phyloP scores from a whole-genome alignment of 305 asterid genomes.

The Ilex paraguariensis region DNA sequence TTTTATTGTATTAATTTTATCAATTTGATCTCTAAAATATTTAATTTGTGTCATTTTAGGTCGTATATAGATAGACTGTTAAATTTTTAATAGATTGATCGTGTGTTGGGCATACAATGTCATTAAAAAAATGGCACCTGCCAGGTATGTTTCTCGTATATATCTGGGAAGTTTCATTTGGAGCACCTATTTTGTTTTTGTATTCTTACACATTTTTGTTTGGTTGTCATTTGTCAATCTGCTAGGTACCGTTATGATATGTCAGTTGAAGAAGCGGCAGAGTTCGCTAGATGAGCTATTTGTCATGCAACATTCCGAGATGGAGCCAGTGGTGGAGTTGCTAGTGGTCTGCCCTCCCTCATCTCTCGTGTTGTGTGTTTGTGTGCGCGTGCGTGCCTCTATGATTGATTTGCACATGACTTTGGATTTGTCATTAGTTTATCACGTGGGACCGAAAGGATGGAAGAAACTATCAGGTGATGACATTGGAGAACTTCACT shows the following conservation, averaged over 20 bases:
- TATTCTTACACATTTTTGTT: slow-evolving; percentile 9
- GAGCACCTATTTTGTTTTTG: neutral
- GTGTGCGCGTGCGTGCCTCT: no score
- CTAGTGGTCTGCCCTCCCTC: slow-evolving; percentile 56
- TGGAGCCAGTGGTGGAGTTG: slow-evolving; percentile 98
- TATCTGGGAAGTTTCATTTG: no score
- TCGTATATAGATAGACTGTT: neutral
- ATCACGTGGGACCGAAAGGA: slow-evolving; percentile 86
- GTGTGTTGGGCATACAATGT: no score
- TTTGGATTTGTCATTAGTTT: slow-evolving; percentile 35
- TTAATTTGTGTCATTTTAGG: neutral
- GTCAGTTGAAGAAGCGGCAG: slow-evolving; percentile 92
- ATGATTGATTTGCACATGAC: slow-evolving; percentile 9
- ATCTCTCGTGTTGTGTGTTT: neutral
- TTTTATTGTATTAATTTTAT: no score
- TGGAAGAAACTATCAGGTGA: slow-evolving; percentile 91
- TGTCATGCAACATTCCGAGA: slow-evolving; percentile 97
- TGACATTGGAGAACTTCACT: slow-evolving; percentile 91
- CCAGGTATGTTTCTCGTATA: no score
- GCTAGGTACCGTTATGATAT: slow-evolving; percentile 63
- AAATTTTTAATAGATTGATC: no score
- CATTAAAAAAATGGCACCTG: no score
- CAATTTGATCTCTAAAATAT: no score
- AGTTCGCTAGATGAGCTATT: slow-evolving; percentile 83
- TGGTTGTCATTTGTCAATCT: slow-evolving; percentile 1